phyloP scores from a whole-genome alignment of 768 basidiomycete genomes.

The Rhodotorula taiwanensis region DNA sequence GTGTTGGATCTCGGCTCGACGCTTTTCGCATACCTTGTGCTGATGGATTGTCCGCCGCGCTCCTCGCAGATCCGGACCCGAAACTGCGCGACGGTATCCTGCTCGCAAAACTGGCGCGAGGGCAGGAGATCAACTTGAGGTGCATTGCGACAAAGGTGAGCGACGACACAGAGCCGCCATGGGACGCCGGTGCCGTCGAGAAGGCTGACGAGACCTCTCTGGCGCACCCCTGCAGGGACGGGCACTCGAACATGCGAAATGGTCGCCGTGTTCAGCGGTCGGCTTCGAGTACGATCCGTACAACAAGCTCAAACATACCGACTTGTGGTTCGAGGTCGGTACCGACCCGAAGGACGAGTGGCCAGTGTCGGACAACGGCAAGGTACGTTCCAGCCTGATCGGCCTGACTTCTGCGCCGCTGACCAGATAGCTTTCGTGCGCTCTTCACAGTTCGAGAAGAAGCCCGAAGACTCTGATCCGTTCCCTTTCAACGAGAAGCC shows the following conservation, averaged over 20 bases:
- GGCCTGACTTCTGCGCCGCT: too few species aligned
- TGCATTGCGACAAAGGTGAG: slow-evolving; percentile 92
- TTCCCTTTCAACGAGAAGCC: slow-evolving; percentile 88
- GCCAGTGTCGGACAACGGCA: slow-evolving; percentile 87
- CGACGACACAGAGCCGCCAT: too few species aligned
- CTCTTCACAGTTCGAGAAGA: slow-evolving; percentile 30
- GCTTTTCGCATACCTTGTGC: too few species aligned
- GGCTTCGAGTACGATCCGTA: slow-evolving; percentile 97
- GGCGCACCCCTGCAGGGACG: slow-evolving; percentile 59
- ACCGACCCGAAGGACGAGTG: slow-evolving; percentile 73
- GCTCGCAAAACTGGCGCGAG: slow-evolving; percentile 85
- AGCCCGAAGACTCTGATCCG: slow-evolving; percentile 41
- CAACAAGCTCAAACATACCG: slow-evolving; percentile 92
- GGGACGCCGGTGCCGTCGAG: too few species aligned
- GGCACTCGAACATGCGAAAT: slow-evolving; percentile 97
- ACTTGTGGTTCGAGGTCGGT: slow-evolving; percentile 76
- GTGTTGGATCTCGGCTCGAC: too few species aligned
- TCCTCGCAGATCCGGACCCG: slow-evolving; percentile 16
- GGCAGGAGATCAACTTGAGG: slow-evolving; percentile 75
- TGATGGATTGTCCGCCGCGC: too few species aligned
- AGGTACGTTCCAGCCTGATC: slow-evolving; percentile 52
- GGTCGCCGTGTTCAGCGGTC: slow-evolving; percentile 92
- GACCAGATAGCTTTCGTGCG: neutral
- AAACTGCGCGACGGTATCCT: slow-evolving; percentile 51
- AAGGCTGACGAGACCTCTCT: too few species aligned